These are phyloP conservation scores for Claviceps sp. DNA, from an alignment of 2,329 filamentous ascomycete genomes.

Conservation along the genomic window DNA sequence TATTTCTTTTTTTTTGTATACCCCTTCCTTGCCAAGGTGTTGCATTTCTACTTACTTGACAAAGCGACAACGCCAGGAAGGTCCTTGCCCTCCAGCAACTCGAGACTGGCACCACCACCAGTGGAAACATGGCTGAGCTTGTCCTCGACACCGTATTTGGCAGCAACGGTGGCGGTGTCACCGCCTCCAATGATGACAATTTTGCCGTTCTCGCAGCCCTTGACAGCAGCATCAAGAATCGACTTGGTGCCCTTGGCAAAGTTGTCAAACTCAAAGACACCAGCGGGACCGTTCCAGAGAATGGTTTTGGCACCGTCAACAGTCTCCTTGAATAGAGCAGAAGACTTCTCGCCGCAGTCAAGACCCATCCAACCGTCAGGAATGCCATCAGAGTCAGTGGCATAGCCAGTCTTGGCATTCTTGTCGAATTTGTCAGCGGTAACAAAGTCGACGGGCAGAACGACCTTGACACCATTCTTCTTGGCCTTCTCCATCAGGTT, in stretches of 20 bases:
- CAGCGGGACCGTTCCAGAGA: constrained; percentile 95
- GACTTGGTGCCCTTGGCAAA: constrained; percentile 88
- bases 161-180: constrained; percentile 94
- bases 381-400: constrained; percentile 78
- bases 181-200: constrained; percentile 98
- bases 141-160: constrained; percentile 91
- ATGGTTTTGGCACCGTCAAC: constrained; percentile 88
- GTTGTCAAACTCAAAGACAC: constrained; percentile 93
- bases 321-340: constrained; percentile 76
- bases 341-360: constrained; percentile 80
- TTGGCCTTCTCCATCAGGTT: constrained; percentile 89
- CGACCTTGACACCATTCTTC: constrained; percentile 89
- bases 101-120: constrained; percentile 85
- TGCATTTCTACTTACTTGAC: constrained; percentile 55
- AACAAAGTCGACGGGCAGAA: constrained; percentile 88
- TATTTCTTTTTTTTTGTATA: not conserved
- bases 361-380: constrained; percentile 97
- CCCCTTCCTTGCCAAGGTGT: not conserved
- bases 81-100: constrained; percentile 96
- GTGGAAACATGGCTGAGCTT: constrained; percentile 98
- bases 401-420: constrained; percentile 67
- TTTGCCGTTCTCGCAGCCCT: constrained; percentile 59
- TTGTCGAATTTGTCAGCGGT: constrained; percentile 90
- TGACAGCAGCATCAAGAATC: constrained; percentile 78
- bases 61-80: constrained; percentile 86